Evolutionary conservation across 202 grass and related monocot genomes (phyloP), one percentile per base, ranked within the genome.

Genomic region (Carex sylvatica): DNA sequence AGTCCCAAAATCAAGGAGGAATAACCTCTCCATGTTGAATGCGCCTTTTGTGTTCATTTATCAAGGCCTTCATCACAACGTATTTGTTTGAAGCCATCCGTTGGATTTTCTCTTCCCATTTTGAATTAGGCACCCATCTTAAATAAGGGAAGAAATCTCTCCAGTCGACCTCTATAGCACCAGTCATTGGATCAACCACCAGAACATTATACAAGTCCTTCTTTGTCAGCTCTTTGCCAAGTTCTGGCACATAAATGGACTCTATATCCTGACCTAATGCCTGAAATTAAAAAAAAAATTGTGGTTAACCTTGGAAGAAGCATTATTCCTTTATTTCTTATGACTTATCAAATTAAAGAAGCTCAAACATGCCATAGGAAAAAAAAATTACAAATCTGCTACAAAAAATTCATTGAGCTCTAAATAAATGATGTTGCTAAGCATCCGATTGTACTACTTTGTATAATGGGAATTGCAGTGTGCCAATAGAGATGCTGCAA

Each of bases 81-180:
- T 69, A 85, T 83, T 83, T 85, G 73, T 86, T 87, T 62, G 70
- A 69, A 61, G 75, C 88, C 36, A 87, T 66, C 36, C 65, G 65
- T 20, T 73, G 22, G 38, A 98, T 77, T 80, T 80, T 94, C 35
- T 18, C 42, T 84, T 98, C 95, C 26, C 89, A 91, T 80, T 84
- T 74, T 83, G 46, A 89, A 87, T 98, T 98, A 73, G 95, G 95
- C 52, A 98, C 40, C 95, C 95, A 98, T 58, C 71, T 70, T n/a
- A 98, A 85, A 84, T 94, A 98, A 38, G 95, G 92, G 87, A 97
- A 97, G 87, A 94, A 97, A 53, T 97, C 95, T 83, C 92, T 97
- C 95, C 95, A 97, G 30, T 97, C 95, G 2, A 92, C 90, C 51
- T 91, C 90, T 36, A 93, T 88, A 33, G 92, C 92, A 42, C 92